Base-by-base conservation (phyloP, 176 grass and related monocot species). In the Thalia dealbata region DNA sequence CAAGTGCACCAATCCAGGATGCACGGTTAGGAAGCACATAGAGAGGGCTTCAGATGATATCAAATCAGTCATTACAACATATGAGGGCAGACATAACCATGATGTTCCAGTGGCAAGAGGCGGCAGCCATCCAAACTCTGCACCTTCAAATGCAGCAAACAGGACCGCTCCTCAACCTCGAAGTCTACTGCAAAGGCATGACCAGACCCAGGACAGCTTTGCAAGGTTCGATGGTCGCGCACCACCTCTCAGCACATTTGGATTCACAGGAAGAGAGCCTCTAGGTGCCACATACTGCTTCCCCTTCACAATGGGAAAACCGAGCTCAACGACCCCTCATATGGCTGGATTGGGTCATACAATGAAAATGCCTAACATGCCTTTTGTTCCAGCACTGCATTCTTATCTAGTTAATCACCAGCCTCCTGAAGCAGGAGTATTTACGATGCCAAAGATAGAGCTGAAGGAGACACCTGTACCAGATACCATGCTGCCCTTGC, bases 11-110 rank as follows among this genome's bases (percentile, higher is more conserved):
- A 16, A 78, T 12, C 60, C 52, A 0, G 67, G 78, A 2, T 90
- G 88, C 22, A 52, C 75, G 4, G 88, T 90, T 67, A 74, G 84
- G 67, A 90, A 84, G 30, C 88, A 72, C 70, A 52, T 72, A 41
- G 42, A 64, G 52, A 81, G 82, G 66, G 61, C 79, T 52, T 38
- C 86, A 0, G 58, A 75, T 14, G 75, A 78, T 77, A 63, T 61
- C 7, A 72, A 52, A 29, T 22, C 72, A 4, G 81, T 92, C 12
- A 2, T 74, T 56, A 79, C 22, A 32, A 52, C 0, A 71, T 64
- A 71, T 9, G 78, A 75, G 61, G 75, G 70, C 15, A 28, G 10
- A 22, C 70, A 72, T 52, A 43, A 72, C 6, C 70, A 72, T 72
- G 70, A 72, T 19, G 50, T 72, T 29, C 70, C 69, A 43, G 48